phyloP scores from a whole-genome alignment of 805 yeast genomes.

The Teunomyces atbi region DNA sequence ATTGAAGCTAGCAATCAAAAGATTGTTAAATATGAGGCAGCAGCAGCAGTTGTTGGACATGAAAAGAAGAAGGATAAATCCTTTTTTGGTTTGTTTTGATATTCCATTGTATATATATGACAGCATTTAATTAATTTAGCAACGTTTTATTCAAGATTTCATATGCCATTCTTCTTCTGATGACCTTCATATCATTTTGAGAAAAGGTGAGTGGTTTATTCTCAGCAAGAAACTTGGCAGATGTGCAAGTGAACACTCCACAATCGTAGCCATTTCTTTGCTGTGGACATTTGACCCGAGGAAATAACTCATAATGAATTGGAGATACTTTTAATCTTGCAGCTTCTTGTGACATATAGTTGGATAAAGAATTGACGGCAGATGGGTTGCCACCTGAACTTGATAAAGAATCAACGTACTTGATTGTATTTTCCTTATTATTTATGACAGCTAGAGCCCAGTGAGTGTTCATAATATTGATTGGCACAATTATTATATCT shows the following conservation, averaged over 20 bases:
- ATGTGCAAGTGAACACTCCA: constrained; percentile 89
- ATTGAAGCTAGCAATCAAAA: constrained; percentile 58
- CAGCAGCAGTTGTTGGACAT: constrained; percentile 21
- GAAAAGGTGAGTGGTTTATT: constrained; percentile 50
- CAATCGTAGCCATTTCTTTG: constrained; percentile 92
- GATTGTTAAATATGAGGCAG: constrained; percentile 28
- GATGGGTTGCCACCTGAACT: constrained; percentile 39
- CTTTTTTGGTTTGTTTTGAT: neutral
- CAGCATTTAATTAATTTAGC: constrained; percentile 14
- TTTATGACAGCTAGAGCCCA: constrained; percentile 90
- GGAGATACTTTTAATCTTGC: constrained; percentile 38
- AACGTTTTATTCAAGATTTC: constrained; percentile 46
- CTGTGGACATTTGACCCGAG: constrained; percentile 57
- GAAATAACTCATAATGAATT: constrained; percentile 22
- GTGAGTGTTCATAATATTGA: constrained; percentile 80
- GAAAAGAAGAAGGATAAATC: constrained; percentile 1
- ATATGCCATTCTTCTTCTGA: constrained; percentile 68
- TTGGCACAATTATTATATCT: constrained; percentile 74
- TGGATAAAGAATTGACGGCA: constrained; percentile 47
- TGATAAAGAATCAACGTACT: constrained; percentile 74
- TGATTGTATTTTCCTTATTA: constrained; percentile 53
- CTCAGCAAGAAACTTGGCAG: constrained; percentile 60
- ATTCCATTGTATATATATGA: neutral
- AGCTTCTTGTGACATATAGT: constrained; percentile 70
- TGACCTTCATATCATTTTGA: constrained; percentile 64